Conservation (phyloP, 2,329 filamentous ascomycete species). For the Calonectria crousiana region DNA sequence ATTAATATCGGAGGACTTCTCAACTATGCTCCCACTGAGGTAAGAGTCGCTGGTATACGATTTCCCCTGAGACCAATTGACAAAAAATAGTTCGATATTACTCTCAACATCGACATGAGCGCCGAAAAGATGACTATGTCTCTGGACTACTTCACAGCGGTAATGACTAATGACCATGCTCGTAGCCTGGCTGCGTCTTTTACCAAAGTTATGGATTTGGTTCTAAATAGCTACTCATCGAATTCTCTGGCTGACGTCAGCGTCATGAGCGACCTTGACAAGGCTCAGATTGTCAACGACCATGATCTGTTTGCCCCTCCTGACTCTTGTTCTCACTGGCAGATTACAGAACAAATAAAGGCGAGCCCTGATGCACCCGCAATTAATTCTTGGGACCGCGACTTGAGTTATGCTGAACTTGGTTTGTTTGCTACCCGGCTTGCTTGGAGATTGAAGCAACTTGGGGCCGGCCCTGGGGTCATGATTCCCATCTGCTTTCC, state of each 20-base stretch:
- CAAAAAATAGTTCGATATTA: conserved; percentile 7
- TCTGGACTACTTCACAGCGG: conserved; percentile 13
- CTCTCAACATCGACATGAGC: conserved; percentile 16
- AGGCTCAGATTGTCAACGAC: conserved; percentile 7
- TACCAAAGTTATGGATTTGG: conserved; percentile 7
- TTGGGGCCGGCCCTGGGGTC: conserved; percentile 4
- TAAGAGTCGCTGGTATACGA: not conserved
- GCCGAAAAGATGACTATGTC: conserved; percentile 12
- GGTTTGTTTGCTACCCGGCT: conserved; percentile 18
- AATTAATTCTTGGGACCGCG: conserved; percentile 13
- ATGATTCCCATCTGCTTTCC: conserved; percentile 13
- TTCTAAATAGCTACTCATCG: conserved; percentile 4
- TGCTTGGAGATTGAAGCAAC: conserved; percentile 15
- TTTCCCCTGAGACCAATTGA: not conserved
- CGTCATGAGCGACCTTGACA: conserved; percentile 7
- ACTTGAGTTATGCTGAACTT: conserved; percentile 14
- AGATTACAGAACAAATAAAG: conserved; percentile 13
- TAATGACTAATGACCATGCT: conserved; percentile 12
- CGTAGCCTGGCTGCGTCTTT: conserved; percentile 15
- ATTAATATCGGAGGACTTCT: conserved; percentile 11
- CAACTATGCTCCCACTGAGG: conserved; percentile 18
- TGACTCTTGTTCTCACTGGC: conserved; percentile 17
- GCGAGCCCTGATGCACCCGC: conserved; percentile 7
- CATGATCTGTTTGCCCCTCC: conserved; percentile 1
- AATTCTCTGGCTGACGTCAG: not conserved